Evolutionary conservation across 345 rosid species (phyloP), one percentile per base, ranked within the genome.

Genomic region (Salix brachista): DNA sequence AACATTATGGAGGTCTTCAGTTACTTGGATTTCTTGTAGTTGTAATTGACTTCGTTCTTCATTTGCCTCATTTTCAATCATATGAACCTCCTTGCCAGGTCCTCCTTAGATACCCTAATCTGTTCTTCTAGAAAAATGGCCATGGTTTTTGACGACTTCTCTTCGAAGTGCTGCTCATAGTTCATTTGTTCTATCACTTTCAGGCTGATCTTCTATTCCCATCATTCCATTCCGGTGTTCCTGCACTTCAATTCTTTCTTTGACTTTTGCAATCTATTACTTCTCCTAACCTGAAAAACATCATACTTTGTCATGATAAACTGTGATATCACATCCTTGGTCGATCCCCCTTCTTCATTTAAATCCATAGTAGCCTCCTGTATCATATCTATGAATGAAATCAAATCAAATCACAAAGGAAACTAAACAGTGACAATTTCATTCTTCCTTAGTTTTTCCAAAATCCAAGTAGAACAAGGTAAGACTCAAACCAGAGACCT

Each of bases 281-380:
- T 19, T 18, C 61, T 56, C 21, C 23, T n/a, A 44, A 79, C 70
- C 58, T 13, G 12, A 2, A 72, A 26, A 66, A 72, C 77, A 11
- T 67, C 70, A 48, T 72, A 80, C 73, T 76, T 34, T 18, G 41
- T 56, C 69, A 23, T 50, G 1, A 76, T 76, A 7, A 80, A 80
- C 41, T 67, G 42, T 2, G 74, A 72, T 39, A 76, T 80, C 14
- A 70, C 32, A 75, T 76, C 77, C 74, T 71, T 72, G 52, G 77
- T 71, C 10, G 67, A 80, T 8, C 80, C 83, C 12, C 44, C 65
- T 25, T 60, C 65, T 54, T 80, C 71, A 80, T 77, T 68, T 62
- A 72, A 67, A 72, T 77, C 77, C 1, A 32, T 30, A 50, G 72
- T 32, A 32, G 77, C 83, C 64, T 56, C 74, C 67, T 36, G 61